Base-by-base conservation (phyloP, 345 rosid genomes). In the Boechera divaricarpa region DNA sequence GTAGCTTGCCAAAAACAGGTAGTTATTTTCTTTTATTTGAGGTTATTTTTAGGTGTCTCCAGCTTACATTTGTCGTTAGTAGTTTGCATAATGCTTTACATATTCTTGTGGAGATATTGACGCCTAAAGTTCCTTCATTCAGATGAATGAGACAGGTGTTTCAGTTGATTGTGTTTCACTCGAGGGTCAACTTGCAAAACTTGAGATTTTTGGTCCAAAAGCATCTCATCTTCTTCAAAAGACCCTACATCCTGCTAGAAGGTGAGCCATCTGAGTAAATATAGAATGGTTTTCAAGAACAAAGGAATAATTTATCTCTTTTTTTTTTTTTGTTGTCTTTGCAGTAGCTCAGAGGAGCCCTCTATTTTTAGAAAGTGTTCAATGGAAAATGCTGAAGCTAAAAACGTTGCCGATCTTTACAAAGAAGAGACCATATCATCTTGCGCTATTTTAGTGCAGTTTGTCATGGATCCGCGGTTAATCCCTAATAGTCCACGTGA, bases 131-230 rank as follows among this genome's bases (percentile, higher is more conserved):
- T 41, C 4, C 57, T 68, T 26, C 10, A 21, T 80, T 59, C 87
- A 94, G 97, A 84, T 80, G 86, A 73, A 72, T 71, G 90, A 82
- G 73, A 80, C 67, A 55, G 82, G 89, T 70, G 69, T 69, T 32
- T 69, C 66, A 54, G 74, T 90, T 49, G 83, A 75, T 65, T 87
- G 91, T 80, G 74, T 83, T 67, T 94, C 92, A 47, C 88, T 86
- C 4, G 98, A 92, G 73, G 97, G 97, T 59, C 88, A 82, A 41
- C 87, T 90, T 83, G 91, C 91, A 73, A 90, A 84, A 80, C 72
- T 94, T 63, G 95, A 92, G 76, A 74, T 94, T 49, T 77, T 85
- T 81, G 98, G 97, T 64, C 65, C 89, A 74, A 85, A 83, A 76
- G 91, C 90, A 77, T 84, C 81, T 80, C 79, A 83, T 73, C 88